Base-by-base conservation (phyloP, 1,284 basidiomycete species). In the Ganoderma sp. region DNA sequence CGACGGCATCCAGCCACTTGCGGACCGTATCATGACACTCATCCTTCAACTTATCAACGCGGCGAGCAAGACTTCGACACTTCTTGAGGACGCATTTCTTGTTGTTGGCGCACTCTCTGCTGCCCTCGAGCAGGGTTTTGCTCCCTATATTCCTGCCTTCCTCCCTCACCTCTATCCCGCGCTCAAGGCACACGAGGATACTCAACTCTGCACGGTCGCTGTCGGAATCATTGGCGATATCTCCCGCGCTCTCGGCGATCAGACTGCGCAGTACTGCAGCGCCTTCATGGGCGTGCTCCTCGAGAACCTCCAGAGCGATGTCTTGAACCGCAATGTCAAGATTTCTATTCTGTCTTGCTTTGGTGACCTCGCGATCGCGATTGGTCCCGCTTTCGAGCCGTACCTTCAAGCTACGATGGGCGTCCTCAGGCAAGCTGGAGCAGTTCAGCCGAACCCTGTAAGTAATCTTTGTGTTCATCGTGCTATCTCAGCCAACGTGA, bases 21-120 rank as follows among this genome's bases (percentile, higher is more conserved):
- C 95, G 48, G 95, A 99, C 79, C 90, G 95, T 37, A 94, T 99
- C 79, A 99, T 99, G 97, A 97, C 94, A 41, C 87, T 96, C 67
- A 79, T 97, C 57, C 84, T 99, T 6, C 91, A 91, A 71, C 87
- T 99, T 63, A 95, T 99, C 71, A 90, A 91, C 77, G 88, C 91
- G 41, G 90, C 95, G 28, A 90, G 93, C 67, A 98, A 97, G 83
- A 93, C 96, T 32, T 96, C 96, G 3, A 97, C 96, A 1, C 89
- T 99, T n/a, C 87, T 98, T 45, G 98, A 99, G 79, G 98, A 99
- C 77, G 95, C 96, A 3, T 98, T 99, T 86, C 87, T 98, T 43
- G 93, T 96, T 52, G 91, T 98, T 62, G 97, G 97, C n/a, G 90
- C 96, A 9, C 85, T 98, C 61, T 91, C 93, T 48, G 86, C 90